Conservation (phyloP, 1,284 basidiomycete species). For the Ceratobasidium sp. region DNA sequence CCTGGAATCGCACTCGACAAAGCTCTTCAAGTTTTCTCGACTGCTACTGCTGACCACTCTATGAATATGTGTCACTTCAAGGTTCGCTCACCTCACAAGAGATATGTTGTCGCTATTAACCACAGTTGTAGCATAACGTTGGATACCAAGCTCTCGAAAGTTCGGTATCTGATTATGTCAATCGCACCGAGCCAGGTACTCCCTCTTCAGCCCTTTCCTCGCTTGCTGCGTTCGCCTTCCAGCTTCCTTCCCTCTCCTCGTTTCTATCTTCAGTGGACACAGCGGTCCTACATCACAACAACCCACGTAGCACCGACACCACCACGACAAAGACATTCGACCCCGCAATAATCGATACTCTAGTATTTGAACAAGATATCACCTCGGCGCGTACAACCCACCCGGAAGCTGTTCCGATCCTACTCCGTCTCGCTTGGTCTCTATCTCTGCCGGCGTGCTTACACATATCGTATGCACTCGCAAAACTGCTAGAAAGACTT, state of each 20-base stretch:
- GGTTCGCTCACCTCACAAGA: conserved; percentile 58
- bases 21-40: conserved; percentile 72
- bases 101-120: neutral
- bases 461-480: conserved; percentile 60
- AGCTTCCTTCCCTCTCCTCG: conserved; percentile 32
- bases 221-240: conserved; percentile 34
- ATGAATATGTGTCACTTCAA: conserved; percentile 75
- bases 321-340: conserved; percentile 54
- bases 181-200: conserved; percentile 18
- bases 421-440: conserved; percentile 45
- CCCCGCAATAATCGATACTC: conserved; percentile 56
- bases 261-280: conserved; percentile 25
- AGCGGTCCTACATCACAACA: conserved; percentile 59
- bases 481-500: conserved; percentile 73
- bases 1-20: conserved; percentile 59
- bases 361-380: conserved; percentile 44
- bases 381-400: conserved; percentile 43
- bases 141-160: conserved; percentile 73
- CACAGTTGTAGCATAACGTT: conserved; percentile 66
- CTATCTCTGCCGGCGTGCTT: neutral
- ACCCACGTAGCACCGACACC: conserved; percentile 60
- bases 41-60: conserved; percentile 69
- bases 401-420: conserved; percentile 48
- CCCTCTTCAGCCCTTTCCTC: conserved; percentile 19
- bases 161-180: conserved; percentile 17